Base-by-base conservation (phyloP, 768 basidiomycete species). In the Lentinula detonsa region DNA sequence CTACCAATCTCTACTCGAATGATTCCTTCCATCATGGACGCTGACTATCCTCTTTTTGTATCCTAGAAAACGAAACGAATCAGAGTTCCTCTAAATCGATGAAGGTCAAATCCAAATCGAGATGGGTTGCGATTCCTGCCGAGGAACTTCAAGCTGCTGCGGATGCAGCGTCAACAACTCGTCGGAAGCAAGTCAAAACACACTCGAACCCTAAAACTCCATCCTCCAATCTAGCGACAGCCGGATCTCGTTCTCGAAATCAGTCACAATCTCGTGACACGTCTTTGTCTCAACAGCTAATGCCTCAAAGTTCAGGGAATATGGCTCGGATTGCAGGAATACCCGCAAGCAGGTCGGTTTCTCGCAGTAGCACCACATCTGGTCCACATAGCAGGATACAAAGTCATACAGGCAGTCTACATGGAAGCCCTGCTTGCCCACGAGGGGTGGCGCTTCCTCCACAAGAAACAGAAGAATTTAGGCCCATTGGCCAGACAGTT, bases 111-210 rank as follows among this genome's bases (percentile, higher is more conserved):
- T 59, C 57, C 16, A 59, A 59, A 59, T 48, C 57, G 15, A 46
- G 37, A 49, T 59, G 57, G 57, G 57, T 59, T 18, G 34, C 57
- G 9, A 59, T 59, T 35, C 57, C 57, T 21, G 45, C 57, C 13
- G 45, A 59, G 34, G 57, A 59, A 39, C 37, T 59, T 10, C 57
- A 49, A 33, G 57, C 57, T 37, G 57, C 57, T 33, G 57, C 48
- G 16, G 57, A 59, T 48, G 57, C 43, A 34, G 57, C 57, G 39
- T 31, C 40, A 9, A 34, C 21, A 9, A n/a, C 45, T 31, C 34
- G 31, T 8, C 43, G 37, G 31, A 40, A 48, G 46, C 46, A 48
- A 31, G 37, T 8, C 15, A 46, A 21, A 59, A 59, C 31, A 9
- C 56, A 57, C 6, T 16, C 56, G 13, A 40, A 23, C 13, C 2